Evolutionary conservation across 2,329 filamentous ascomycete species (phyloP).

Genomic region (Phyllosticta paracitricarpa): DNA sequence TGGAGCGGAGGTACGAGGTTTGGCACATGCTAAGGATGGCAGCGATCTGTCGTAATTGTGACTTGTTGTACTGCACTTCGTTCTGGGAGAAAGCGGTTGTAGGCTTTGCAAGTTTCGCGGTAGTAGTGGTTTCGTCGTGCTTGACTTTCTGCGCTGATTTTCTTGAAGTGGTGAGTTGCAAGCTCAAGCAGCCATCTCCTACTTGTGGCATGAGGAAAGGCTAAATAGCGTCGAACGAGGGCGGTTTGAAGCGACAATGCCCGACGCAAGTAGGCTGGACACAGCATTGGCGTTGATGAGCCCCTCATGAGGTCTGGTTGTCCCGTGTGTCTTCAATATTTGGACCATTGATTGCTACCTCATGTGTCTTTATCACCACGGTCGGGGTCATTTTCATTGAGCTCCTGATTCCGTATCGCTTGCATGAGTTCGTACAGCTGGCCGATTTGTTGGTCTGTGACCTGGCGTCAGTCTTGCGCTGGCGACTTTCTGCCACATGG

Average conservation of each 20-base stretch:
- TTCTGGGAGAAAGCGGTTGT: not conserved
- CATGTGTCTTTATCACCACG: conserved; percentile 13
- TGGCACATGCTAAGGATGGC: conserved; percentile 34
- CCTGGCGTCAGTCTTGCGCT: not conserved
- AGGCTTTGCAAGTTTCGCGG: not conserved
- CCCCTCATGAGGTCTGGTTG: not conserved
- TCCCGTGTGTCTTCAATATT: not conserved
- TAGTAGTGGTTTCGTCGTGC: not conserved
- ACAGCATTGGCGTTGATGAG: not conserved
- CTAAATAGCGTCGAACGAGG: not conserved
- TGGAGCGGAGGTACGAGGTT: conserved; percentile 35
- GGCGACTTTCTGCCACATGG: not conserved
- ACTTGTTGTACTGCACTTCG: not conserved
- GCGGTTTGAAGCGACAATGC: not conserved
- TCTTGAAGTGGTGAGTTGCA: not conserved
- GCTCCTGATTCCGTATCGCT: conserved; percentile 52
- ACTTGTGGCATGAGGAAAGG: not conserved
- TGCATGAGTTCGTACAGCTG: conserved; percentile 94
- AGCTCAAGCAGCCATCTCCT: not conserved
- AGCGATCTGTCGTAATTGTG: not conserved
- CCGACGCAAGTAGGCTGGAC: not conserved
- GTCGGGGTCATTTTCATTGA: conserved; percentile 38
- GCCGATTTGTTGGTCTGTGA: conserved; percentile 75
- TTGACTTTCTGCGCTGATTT: not conserved
- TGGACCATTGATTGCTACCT: not conserved